Percentiles rank a stretch among this genome's conserved stretches.
phyloP scores from a whole-genome alignment of 306 rosid genomes.

The Fagus crenata region DNA sequence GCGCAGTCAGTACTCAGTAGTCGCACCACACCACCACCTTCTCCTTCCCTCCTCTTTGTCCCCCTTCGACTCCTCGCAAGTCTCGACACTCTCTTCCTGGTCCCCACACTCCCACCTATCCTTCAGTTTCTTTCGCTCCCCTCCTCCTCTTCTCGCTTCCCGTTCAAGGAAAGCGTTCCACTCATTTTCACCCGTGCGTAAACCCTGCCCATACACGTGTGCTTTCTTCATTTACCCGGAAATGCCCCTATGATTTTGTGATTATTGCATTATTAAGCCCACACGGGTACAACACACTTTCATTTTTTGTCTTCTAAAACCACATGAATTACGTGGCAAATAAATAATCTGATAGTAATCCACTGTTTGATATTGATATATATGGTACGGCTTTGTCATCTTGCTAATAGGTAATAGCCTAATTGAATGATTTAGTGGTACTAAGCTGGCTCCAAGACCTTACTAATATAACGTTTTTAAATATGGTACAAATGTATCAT shows the following conservation, averaged over 20 bases:
- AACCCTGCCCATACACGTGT: background rate
- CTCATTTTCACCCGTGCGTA: background rate
- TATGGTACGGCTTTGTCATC: too few relatives aligned
- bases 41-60: background rate
- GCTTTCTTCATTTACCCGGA: background rate
- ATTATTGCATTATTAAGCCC: background rate
- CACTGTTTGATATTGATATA: too few relatives aligned
- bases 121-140: background rate
- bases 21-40: constrained; percentile 3
- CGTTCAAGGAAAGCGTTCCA: constrained; percentile 21
- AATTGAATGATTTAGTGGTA: background rate
- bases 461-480: background rate
- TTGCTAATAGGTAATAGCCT: too few relatives aligned
- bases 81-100: too few relatives aligned
- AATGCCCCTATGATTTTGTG: background rate
- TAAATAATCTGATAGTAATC: too few relatives aligned
- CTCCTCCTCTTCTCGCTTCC: constrained; percentile 1
- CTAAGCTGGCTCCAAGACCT: background rate
- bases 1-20: constrained; percentile 19
- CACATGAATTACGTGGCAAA: background rate
- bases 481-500: background rate
- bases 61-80: background rate
- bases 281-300: background rate
- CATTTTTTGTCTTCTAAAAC: background rate
- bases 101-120: too few relatives aligned